Evolutionary conservation across 2,329 filamentous ascomycete species (phyloP), one percentile per base, ranked within the genome.

Genomic region (Fusarium nygamai): DNA sequence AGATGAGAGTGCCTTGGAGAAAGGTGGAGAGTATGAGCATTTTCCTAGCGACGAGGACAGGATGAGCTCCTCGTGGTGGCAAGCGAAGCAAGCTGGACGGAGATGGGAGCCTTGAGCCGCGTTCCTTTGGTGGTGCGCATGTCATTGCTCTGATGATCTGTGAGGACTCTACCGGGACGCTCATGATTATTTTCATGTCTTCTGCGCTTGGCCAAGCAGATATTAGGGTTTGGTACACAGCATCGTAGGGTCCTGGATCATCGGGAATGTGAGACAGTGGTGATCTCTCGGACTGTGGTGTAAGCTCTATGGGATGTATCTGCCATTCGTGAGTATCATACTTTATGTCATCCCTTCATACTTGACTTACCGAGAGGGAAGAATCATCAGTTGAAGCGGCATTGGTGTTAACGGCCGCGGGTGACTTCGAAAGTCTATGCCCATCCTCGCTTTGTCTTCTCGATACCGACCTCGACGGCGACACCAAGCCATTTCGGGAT

Each of bases 11-110:
- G 24, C 77, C 73, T 47, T 86, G 84, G 4, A 87, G 69, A 33
- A 81, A 81, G 0, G 76, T 78, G 5, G 80, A 83, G 0, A 88
- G 61, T 5, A 81, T 54, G 6, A 88, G 78, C 61, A 87, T 77
- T 29, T 82, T 80, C 17, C 80, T 79, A 1, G 86, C 85, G n/a
- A 87, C 76, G 3, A 85, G 67, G 0, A 85, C 81, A 1, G 86
- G 85, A 64, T 86, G 84, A 6, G 77, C 72, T 9, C 73, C 67
- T 6, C 60, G 33, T 1, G 69, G 48, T 3, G 77, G 78, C 6
- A 71, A n/a, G 11, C 62, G 48, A 8, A 87, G 77, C 20, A 85
- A 67, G 13, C 78, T 64, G 31, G 62, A 75, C 22, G 81, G 70
- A 24, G 81, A 78, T 46, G 69, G 66, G 17, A 60, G 12, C 5